Evolutionary conservation across 768 basidiomycete genomes (phyloP).

Genomic region (Xerocomellus amylosporus): DNA sequence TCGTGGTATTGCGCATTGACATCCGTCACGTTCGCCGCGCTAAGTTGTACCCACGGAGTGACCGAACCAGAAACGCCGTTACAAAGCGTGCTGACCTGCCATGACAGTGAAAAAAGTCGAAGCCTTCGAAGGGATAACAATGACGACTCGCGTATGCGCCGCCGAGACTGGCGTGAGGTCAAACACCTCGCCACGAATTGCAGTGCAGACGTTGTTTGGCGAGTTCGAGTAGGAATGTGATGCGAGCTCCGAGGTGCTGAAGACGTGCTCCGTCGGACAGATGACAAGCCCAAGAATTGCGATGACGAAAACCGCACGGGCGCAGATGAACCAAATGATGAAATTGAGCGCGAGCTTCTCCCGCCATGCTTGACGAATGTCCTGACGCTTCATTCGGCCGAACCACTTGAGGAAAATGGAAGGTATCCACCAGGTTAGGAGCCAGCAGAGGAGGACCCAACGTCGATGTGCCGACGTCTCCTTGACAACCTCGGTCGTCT

Average conservation of each 20-base stretch:
- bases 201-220: slow-evolving; percentile 44
- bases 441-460: slow-evolving; percentile 87
- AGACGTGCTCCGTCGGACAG: slow-evolving; percentile 83
- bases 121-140: no score
- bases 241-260: slow-evolving; percentile 70
- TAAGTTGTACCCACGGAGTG: slow-evolving; percentile 29
- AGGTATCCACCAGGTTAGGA: slow-evolving; percentile 92
- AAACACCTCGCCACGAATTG: no score
- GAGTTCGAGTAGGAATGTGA: slow-evolving; percentile 58
- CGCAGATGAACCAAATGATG: no score
- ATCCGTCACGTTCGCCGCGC: slow-evolving; percentile 36
- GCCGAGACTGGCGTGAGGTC: no score
- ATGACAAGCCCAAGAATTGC: no score
- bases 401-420: slow-evolving; percentile 61
- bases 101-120: no score
- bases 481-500: slow-evolving; percentile 83
- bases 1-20: slow-evolving; percentile 86
- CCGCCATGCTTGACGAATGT: no score
- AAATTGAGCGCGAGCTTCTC: no score
- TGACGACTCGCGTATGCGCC: no score
- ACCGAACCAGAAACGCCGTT: slow-evolving; percentile 32
- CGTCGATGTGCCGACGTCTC: slow-evolving; percentile 75
- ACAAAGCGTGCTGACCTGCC: no score
- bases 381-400: slow-evolving; percentile 79
- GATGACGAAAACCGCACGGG: no score